These are phyloP conservation scores for Camelina laxa DNA, from an alignment of 345 rosid species.

Conservation along the genomic window DNA sequence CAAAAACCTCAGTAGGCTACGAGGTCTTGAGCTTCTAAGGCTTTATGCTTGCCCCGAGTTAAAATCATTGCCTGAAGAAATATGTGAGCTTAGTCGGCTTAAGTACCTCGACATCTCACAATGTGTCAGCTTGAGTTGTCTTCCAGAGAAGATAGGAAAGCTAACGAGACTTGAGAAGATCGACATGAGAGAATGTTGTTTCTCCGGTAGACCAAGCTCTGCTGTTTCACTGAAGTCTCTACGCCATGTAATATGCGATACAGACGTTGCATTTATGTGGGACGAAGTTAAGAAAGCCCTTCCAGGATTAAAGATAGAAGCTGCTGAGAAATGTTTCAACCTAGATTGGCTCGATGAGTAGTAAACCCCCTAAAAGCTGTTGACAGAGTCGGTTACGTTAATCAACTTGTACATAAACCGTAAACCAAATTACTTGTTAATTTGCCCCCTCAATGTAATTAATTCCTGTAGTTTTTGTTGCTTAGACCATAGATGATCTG, in stretches of 20 bases:
- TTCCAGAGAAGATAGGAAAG: constrained; percentile 67
- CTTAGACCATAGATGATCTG: no score
- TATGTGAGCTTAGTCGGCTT: constrained; percentile 59
- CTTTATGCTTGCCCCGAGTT: constrained; percentile 80
- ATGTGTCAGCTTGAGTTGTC: constrained; percentile 60
- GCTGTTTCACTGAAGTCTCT: constrained; percentile 56
- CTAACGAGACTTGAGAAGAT: constrained; percentile 71
- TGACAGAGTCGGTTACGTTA: not conserved
- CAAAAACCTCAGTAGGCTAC: constrained; percentile 55
- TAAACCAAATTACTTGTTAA: no score
- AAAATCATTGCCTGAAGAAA: constrained; percentile 55
- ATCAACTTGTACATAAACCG: not conserved
- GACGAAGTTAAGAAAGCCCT: constrained; percentile 51
- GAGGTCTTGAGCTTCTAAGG: constrained; percentile 58
- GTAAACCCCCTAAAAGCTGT: not conserved
- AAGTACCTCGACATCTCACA: constrained; percentile 81
- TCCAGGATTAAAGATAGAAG: constrained; percentile 60
- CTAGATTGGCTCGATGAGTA: constrained; percentile 80
- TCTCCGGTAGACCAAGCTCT: constrained; percentile 53
- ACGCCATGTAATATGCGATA: constrained; percentile 69
- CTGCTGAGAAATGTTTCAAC: constrained; percentile 62
- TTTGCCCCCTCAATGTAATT: no score
- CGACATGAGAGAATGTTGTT: constrained; percentile 88
- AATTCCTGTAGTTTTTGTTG: no score
- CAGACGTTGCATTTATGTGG: constrained; percentile 69